Percentiles rank a stretch among this genome's conserved stretches.
These are phyloP conservation scores for Tolypocladium tundrense DNA, from an alignment of 2,329 filamentous ascomycete species.

Conservation along the genomic window DNA sequence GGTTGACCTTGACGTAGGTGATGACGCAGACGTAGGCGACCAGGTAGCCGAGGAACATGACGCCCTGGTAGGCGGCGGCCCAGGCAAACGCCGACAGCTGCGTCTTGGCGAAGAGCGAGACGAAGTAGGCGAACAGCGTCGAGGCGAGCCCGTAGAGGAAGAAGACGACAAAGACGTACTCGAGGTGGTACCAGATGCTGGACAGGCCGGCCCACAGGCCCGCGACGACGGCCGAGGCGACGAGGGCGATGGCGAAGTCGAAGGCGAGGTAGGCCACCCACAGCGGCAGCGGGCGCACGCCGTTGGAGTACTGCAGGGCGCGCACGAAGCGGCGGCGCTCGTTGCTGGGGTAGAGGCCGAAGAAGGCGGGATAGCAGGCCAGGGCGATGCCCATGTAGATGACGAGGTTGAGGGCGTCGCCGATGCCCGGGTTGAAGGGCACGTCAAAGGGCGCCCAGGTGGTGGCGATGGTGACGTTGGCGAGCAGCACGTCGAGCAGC, in stretches of 20 bases:
- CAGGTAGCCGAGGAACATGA: constrained; percentile 61
- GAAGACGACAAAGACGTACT: constrained; percentile 74
- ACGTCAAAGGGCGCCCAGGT: constrained; percentile 67
- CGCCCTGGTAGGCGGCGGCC: constrained; percentile 64
- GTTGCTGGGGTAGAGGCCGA: constrained; percentile 78
- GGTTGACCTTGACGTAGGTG: constrained; percentile 61
- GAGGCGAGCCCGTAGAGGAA: constrained; percentile 73
- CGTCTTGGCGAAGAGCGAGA: constrained; percentile 69
- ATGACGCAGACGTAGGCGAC: constrained; percentile 62
- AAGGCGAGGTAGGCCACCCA: constrained; percentile 79
- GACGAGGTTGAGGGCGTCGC: constrained; percentile 67
- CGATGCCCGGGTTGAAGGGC: constrained; percentile 58
- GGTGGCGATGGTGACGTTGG: constrained; percentile 58
- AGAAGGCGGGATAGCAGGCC: constrained; percentile 73
- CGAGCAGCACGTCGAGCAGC: constrained; percentile 53
- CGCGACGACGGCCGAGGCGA: constrained; percentile 52
- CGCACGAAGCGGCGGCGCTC: constrained; percentile 72
- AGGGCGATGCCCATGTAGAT: constrained; percentile 75
- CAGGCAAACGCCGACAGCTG: constrained; percentile 81
- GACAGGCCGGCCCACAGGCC: constrained; percentile 59
- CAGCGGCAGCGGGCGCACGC: constrained; percentile 68
- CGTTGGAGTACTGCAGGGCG: constrained; percentile 84
- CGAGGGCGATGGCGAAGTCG: constrained; percentile 65
- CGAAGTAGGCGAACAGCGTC: constrained; percentile 65
- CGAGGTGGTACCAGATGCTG: constrained; percentile 63